Evolutionary conservation across 306 rosid genomes (phyloP), one percentile per base, ranked within the genome.

Genomic region (Carpinus fangiana): DNA sequence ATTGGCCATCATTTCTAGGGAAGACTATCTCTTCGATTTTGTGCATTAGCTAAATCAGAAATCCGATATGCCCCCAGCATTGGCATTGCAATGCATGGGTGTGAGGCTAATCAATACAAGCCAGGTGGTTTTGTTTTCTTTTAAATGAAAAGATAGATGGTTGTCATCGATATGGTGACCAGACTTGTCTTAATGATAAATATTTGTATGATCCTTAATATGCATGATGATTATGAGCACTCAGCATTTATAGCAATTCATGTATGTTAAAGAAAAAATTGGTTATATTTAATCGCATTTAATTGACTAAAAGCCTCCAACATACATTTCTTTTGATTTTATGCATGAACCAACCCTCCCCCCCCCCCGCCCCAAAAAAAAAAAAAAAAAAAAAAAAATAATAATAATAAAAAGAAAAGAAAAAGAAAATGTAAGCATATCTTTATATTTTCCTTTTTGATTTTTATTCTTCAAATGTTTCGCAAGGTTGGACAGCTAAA

Each of bases 401-500:
- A 23, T 23, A 23, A 23, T 38, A 38, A 38, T 3, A 38, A 4
- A 38, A 38, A 38, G 5, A 38, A 38, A 4, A 38, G 43, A 38
- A 6, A 38, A 6, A 38, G 38, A 34, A 4, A 38, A 23, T 65
- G 51, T 74, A 34, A 72, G 48, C 36, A 61, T 46, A 54, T 57
- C 65, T 53, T 73, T 50, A 57, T 79, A 38, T 17, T 68, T 47
- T 56, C 20, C 20, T 54, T 4, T 45, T 55, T 70, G 54, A 71
- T 73, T 55, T 60, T 71, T 53, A 70, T 76, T 53, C 67, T 86
- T 87, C 60, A 74, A 65, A 77, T 83, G 64, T 34, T 59, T 83
- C 73, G 78, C 50, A 80, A 95, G 98, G 92, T 95, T 53, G 87
- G 83, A 45, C 87, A 87, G 72, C 86, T 95, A 81, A 90, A 91